These are phyloP conservation scores for Petrea volubilis DNA, from an alignment of 257 asterid species.

Conservation along the genomic window DNA sequence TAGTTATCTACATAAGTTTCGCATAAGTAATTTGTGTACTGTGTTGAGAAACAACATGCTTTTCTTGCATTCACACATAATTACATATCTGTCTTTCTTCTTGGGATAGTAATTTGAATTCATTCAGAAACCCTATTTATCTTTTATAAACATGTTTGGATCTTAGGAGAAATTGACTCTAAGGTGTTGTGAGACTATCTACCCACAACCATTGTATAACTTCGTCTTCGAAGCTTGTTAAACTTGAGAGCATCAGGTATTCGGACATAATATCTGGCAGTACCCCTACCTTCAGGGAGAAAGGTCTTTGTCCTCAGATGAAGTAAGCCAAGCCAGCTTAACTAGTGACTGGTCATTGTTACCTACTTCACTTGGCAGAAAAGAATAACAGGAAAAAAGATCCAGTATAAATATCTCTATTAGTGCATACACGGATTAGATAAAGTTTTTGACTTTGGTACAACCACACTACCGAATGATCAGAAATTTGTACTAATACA, in stretches of 20 bases:
- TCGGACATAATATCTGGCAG: too few species aligned
- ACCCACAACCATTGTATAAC: background rate
- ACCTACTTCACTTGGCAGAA: too few species aligned
- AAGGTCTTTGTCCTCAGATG: too few species aligned
- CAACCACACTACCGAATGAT: background rate
- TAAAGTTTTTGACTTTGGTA: slow-evolving; percentile 6
- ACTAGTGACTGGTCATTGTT: too few species aligned
- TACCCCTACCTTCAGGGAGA: too few species aligned
- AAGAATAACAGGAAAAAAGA: too few species aligned
- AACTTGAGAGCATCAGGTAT: background rate
- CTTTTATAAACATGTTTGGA: background rate
- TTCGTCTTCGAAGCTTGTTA: slow-evolving; percentile 2
- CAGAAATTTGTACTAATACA: background rate
- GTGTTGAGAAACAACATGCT: background rate
- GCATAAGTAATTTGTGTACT: background rate
- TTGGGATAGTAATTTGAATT: background rate
- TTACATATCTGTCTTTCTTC: background rate
- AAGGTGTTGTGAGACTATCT: slow-evolving; percentile 8
- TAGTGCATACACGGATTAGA: too few species aligned
- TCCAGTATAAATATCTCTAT: too few species aligned
- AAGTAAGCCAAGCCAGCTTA: too few species aligned
- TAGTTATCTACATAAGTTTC: background rate
- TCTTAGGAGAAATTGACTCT: background rate
- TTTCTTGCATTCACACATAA: background rate
- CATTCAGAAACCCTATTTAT: background rate